Evolutionary conservation across 139 green algal species (phyloP).

Genomic region (Closterium sp.): DNA sequence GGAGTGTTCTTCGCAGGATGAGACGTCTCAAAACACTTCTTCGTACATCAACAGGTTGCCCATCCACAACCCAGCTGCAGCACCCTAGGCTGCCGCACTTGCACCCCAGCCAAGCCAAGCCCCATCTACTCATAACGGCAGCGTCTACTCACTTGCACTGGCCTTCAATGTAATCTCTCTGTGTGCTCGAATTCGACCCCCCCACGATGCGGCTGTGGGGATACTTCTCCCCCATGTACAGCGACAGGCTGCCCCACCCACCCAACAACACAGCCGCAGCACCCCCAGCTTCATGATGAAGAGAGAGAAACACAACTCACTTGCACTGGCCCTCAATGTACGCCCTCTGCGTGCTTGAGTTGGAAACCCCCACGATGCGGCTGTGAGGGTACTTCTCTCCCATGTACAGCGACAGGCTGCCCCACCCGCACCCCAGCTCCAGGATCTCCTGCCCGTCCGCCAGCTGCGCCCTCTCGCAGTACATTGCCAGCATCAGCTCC

Average conservation of each 20-base stretch:
- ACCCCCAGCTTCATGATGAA: neutral
- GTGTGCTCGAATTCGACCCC: constrained; percentile 76
- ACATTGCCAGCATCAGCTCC: constrained; percentile 84
- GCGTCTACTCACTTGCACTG: too few species aligned
- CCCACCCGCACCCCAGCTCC: constrained; percentile 92
- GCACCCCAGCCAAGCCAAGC: too few species aligned
- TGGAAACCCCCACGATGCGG: constrained; percentile 78
- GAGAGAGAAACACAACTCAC: neutral
- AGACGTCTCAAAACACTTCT: too few species aligned
- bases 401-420: too few species aligned
- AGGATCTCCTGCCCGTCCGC: constrained; percentile 77
- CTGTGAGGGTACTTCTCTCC: constrained; percentile 59
- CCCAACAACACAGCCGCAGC: constrained; percentile 66
- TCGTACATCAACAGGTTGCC: constrained; percentile 82
- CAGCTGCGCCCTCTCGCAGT: constrained; percentile 77
- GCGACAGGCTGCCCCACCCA: neutral
- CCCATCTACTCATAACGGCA: too few species aligned
- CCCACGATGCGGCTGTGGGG: constrained; percentile 62
- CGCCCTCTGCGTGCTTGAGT: constrained; percentile 59
- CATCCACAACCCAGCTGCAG: constrained; percentile 97
- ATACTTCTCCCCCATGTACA: neutral
- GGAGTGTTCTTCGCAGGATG: neutral
- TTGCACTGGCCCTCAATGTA: constrained; percentile 42
- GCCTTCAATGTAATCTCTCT: neutral
- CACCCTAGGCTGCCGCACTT: too few species aligned